Evolutionary conservation across 75 land plant species (phyloP), one percentile per base, ranked within the genome.

Genomic region (Gnetum montanum): DNA sequence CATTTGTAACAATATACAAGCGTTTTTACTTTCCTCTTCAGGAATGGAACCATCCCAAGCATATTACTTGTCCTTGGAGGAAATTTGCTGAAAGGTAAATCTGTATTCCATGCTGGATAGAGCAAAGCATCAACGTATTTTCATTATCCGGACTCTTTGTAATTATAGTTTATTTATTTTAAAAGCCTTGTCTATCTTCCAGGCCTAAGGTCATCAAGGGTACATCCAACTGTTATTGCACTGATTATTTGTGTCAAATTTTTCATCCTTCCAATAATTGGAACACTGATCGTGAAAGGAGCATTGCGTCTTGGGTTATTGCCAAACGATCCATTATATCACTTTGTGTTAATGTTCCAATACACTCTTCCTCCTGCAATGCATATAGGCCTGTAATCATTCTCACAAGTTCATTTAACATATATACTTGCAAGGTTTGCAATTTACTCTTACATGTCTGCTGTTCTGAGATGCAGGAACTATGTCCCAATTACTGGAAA

Each of bases 361-460:
- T 84, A 68, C 28, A 58, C 69, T 2, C 46, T 81, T 38, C 85
- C 88, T 8, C 76, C 84, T 34, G 84, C 85, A 43, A 73, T 81
- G 69, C 70, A 70, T 57, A 66, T 84, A 33, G 81, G 88, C 76
- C 31, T 59, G 73, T 64, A 33, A n/a, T n/a, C n/a, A n/a, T n/a
- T n/a, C n/a, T n/a, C n/a, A n/a, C n/a, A n/a, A n/a, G n/a, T n/a
- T n/a, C n/a, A n/a, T n/a, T n/a, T n/a, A n/a, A n/a, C n/a, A n/a
- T n/a, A n/a, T n/a, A n/a, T n/a, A n/a, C n/a, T n/a, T n/a, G n/a
- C n/a, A n/a, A n/a, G n/a, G n/a, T n/a, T n/a, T n/a, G n/a, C n/a
- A n/a, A n/a, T n/a, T n/a, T n/a, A n/a, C n/a, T n/a, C n/a, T n/a
- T n/a, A n/a, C n/a, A n/a, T n/a, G n/a, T n/a, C n/a, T n/a, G n/a